Percentiles rank a stretch among this genome's conserved stretches.
These are phyloP conservation scores for Boletellus emodensis DNA, from an alignment of 768 basidiomycete species.

Conservation along the genomic window DNA sequence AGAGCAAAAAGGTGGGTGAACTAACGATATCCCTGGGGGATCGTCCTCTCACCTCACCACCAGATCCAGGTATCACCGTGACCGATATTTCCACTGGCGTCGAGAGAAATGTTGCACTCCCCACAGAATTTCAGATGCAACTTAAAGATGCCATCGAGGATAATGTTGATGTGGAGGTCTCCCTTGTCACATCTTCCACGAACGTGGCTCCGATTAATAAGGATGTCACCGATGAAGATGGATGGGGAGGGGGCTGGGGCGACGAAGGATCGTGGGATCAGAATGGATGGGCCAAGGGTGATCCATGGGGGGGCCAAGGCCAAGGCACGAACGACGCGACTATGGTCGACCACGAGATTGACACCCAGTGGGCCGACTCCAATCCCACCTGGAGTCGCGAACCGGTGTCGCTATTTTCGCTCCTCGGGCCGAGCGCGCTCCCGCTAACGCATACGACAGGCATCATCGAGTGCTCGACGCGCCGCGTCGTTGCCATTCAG, in stretches of 20 bases:
- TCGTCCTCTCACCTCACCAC: slow-evolving; percentile 3
- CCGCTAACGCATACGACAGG: slow-evolving; percentile 63
- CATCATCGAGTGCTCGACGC: slow-evolving; percentile 61
- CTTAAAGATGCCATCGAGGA: slow-evolving; percentile 29
- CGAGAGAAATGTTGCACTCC: slow-evolving; percentile 16
- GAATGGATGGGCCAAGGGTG: slow-evolving; percentile 11
- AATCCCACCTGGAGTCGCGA: slow-evolving; percentile 25
- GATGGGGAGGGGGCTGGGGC: slow-evolving; percentile 15
- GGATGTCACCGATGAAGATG: background rate
- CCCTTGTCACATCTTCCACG: slow-evolving; percentile 2
- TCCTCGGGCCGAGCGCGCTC: slow-evolving; percentile 54
- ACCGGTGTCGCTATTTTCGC: slow-evolving; percentile 28
- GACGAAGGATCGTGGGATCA: slow-evolving; percentile 7
- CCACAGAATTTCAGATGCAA: slow-evolving; percentile 19
- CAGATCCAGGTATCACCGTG: slow-evolving; percentile 17
- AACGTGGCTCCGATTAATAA: background rate
- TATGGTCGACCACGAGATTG: background rate
- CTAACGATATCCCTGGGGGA: background rate
- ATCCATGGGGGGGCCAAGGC: slow-evolving; percentile 2
- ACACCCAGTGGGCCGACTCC: slow-evolving; percentile 13
- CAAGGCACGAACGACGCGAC: slow-evolving; percentile 4
- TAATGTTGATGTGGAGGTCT: slow-evolving; percentile 20
- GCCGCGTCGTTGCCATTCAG: slow-evolving; percentile 48
- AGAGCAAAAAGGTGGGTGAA: slow-evolving; percentile 8
- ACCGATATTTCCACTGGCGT: slow-evolving; percentile 14